phyloP scores from a whole-genome alignment of 495 filamentous ascomycete species.

The Xylaria acuta region DNA sequence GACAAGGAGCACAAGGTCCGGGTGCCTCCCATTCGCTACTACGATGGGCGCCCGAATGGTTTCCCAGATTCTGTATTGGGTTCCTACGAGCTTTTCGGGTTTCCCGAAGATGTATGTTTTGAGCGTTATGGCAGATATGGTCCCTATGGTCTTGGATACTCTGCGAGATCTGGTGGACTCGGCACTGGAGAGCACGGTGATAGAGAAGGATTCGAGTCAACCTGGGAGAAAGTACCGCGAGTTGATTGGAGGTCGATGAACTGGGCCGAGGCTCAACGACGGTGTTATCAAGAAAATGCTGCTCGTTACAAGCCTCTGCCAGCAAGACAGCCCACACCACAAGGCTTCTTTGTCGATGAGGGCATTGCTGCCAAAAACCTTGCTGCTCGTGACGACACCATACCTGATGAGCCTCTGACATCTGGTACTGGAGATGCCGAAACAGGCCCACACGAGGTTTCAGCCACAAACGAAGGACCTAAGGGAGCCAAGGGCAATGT shows the following conservation, averaged over 20 bases:
- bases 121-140: slow-evolving; percentile 89
- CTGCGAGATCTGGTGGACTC: slow-evolving; percentile 72
- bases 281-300: slow-evolving; percentile 72
- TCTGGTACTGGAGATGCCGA: neutral
- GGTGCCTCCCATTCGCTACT: slow-evolving; percentile 72
- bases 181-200: slow-evolving; percentile 83
- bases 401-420: slow-evolving; percentile 5
- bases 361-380: slow-evolving; percentile 16
- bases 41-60: slow-evolving; percentile 74
- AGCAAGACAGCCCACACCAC: slow-evolving; percentile 46
- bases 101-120: slow-evolving; percentile 90
- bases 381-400: slow-evolving; percentile 33
- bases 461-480: slow-evolving; percentile 66
- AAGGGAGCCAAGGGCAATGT: slow-evolving; percentile 59
- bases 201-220: slow-evolving; percentile 70
- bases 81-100: slow-evolving; percentile 77
- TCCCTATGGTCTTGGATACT: slow-evolving; percentile 90
- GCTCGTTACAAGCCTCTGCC: slow-evolving; percentile 64
- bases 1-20: slow-evolving; percentile 65
- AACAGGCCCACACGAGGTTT: slow-evolving; percentile 40
- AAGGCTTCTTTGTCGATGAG: slow-evolving; percentile 52
- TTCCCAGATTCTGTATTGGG: slow-evolving; percentile 86
- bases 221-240: slow-evolving; percentile 71
- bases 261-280: slow-evolving; percentile 77
- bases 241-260: slow-evolving; percentile 76